Conservation (phyloP, 1,139 yeast genomes). For the Saccharomyces pastorianus region DNA sequence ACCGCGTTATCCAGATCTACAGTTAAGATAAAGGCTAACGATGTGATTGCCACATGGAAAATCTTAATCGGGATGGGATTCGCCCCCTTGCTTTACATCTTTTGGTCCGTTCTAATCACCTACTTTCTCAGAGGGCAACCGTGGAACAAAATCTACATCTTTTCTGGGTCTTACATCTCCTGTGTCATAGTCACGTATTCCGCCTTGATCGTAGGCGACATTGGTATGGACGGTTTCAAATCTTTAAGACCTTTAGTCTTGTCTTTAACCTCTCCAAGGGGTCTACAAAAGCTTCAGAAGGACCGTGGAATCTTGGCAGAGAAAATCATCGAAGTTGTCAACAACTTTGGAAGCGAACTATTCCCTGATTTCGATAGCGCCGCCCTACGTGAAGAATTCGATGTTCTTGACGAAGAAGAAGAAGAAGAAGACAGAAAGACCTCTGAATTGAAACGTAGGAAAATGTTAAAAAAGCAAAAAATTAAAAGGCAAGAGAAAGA, state of each 20-base stretch:
- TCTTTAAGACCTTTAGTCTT: conserved; percentile 75
- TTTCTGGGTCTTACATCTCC: conserved; percentile 29
- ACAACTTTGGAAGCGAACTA: conserved; percentile 54
- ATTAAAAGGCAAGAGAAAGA: conserved; percentile 6
- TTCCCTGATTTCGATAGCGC: conserved; percentile 47
- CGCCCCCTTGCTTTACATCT: conserved; percentile 76
- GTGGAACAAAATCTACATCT: conserved; percentile 23
- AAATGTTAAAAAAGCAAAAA: conserved; percentile 20
- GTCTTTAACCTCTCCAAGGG: conserved; percentile 51
- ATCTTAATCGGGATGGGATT: conserved; percentile 79
- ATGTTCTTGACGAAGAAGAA: conserved; percentile 14
- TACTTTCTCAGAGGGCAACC: conserved; percentile 25
- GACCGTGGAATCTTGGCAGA: conserved; percentile 38
- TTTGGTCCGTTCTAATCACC: conserved; percentile 67
- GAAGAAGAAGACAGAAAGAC: conserved; percentile 24
- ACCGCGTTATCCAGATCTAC: conserved; percentile 82
- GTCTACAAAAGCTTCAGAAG: conserved; percentile 39
- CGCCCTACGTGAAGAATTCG: conserved; percentile 14
- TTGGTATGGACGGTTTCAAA: conserved; percentile 81
- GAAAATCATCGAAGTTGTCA: conserved; percentile 50
- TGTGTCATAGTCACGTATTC: conserved; percentile 73
- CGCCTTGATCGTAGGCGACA: conserved; percentile 84
- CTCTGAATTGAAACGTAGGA: conserved; percentile 28
- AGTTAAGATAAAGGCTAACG: conserved; percentile 85
- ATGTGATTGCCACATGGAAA: conserved; percentile 95